Percentiles rank a stretch among this genome's conserved stretches.
These are phyloP conservation scores for Phytophthora nicotianae DNA, from an alignment of 352 stramenopile species.

Conservation along the genomic window DNA sequence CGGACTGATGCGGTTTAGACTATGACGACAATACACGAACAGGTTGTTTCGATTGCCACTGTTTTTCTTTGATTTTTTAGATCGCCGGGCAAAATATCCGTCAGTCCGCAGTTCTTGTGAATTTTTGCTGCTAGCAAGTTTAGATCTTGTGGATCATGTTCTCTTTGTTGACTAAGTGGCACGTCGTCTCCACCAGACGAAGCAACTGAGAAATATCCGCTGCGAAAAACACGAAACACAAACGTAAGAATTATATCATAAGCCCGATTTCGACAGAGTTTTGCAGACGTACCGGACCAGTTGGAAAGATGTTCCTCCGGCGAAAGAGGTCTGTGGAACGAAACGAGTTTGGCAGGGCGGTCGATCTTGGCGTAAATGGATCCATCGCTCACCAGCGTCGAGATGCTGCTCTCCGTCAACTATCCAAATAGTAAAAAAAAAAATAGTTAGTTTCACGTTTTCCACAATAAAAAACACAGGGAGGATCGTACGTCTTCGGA, in stretches of 20 bases:
- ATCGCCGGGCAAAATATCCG: constrained; percentile 14
- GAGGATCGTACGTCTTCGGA: constrained; percentile 76
- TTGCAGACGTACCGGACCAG: constrained; percentile 86
- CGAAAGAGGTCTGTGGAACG: constrained; percentile 90
- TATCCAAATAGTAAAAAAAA: constrained; percentile 26
- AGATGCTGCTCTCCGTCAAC: constrained; percentile 81
- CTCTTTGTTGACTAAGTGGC: constrained; percentile 99
- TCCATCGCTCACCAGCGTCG: constrained; percentile 93
- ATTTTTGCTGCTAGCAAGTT: constrained; percentile 21
- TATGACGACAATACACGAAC: constrained; percentile 6
- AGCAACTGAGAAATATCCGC: constrained; percentile 96
- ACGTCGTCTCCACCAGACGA: constrained; percentile 96
- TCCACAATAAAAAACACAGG: background rate
- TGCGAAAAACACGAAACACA: constrained; percentile 30
- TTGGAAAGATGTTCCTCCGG: constrained; percentile 95
- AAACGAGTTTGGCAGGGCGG: constrained; percentile 95
- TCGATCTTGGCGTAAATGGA: constrained; percentile 98
- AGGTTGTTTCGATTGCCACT: constrained; percentile 15
- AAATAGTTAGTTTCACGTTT: constrained; percentile 9
- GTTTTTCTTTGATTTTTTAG: constrained; percentile 27
- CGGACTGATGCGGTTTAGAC: no score
- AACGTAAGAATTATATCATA: constrained; percentile 8
- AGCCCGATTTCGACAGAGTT: background rate
- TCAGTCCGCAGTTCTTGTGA: constrained; percentile 4
- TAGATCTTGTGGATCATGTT: constrained; percentile 97